Evolutionary conservation across 2,329 filamentous ascomycete genomes (phyloP), one percentile per base, ranked within the genome.

Genomic region (Phaeosphaeriaceae sp.): DNA sequence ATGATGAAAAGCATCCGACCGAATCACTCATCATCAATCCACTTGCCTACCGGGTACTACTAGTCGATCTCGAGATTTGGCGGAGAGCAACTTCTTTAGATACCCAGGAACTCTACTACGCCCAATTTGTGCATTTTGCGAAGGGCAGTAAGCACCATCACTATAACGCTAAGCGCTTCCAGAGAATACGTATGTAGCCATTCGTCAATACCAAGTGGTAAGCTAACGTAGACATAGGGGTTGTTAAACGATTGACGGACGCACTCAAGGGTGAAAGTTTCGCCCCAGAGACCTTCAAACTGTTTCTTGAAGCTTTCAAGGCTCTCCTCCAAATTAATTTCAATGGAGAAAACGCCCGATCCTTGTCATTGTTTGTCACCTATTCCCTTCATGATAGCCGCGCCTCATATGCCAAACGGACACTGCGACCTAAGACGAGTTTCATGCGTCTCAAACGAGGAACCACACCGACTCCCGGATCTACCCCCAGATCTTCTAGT

Each of bases 21-120:
- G 87, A 93, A 49, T 97, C 93, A 1, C 90, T 97, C 63, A 95
- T 99, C 68, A 89, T 96, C 60, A 99, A 99, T 63, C 93, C 94
- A 0, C 81, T 99, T 54, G 94, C 93, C 3, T 99, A 97, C 73
- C 87, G 94, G 37, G 87, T 96, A 28, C 79, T 99, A 15, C 81
- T 99, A 21, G 90, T 97, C 45, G 94, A 99, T 72, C 85, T 95
- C 58, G 93, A 97, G 64, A 88, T 93, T 16, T 99, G 94, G 94
- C 85, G 93, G 57, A 87, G 85, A 72, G 66, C 70, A 11, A 89
- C 89, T 17, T 87, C 89, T 28, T 70, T 85, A 4, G 81, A 86
- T 15, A 90, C 92, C 0, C 91, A 97, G 66, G 87, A 89, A 62
- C 79, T 97, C 18, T 99, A 97, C 74, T 97, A 97, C 74, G 86